Evolutionary conservation across 1,284 basidiomycete genomes (phyloP).

Genomic region (Malassezia obtusa): DNA sequence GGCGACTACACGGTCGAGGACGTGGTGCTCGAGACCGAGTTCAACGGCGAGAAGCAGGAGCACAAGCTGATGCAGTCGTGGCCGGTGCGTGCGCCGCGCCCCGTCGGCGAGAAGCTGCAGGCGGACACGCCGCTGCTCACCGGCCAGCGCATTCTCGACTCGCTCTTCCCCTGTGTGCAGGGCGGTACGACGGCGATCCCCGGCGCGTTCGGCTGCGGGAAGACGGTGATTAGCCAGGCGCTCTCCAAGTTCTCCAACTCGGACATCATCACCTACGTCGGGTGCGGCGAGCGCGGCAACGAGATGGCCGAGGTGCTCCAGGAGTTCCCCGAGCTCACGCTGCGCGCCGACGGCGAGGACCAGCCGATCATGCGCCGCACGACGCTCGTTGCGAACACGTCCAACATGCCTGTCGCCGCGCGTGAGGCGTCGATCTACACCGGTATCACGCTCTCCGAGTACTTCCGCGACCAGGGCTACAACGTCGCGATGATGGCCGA

Average conservation of each 20-base stretch:
- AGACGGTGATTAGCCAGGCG: slow-evolving; percentile 54
- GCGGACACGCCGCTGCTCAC: slow-evolving; percentile 87
- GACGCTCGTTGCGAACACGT: slow-evolving; percentile 96
- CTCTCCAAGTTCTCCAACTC: slow-evolving; percentile 99
- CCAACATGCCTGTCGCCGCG: slow-evolving; percentile 99
- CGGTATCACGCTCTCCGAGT: slow-evolving; percentile 96
- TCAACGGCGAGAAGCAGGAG: slow-evolving; percentile 84
- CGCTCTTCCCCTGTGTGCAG: slow-evolving; percentile 97
- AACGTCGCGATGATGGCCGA: slow-evolving; percentile 99
- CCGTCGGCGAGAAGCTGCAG: slow-evolving; percentile 84
- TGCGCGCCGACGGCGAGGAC: slow-evolving; percentile 78
- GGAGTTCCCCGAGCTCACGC: slow-evolving; percentile 87
- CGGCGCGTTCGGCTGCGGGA: slow-evolving; percentile 85
- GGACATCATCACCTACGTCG: slow-evolving; percentile 98
- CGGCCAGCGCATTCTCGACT: slow-evolving; percentile 92
- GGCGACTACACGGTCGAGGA: slow-evolving; percentile 89
- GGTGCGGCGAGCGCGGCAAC: slow-evolving; percentile 61
- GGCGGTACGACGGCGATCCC: slow-evolving; percentile 98
- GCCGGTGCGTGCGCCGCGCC: slow-evolving; percentile 96
- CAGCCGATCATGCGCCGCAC: slow-evolving; percentile 99
- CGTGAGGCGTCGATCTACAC: slow-evolving; percentile 99
- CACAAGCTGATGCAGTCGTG: slow-evolving; percentile 96
- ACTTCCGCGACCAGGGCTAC: slow-evolving; percentile 96
- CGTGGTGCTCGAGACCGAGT: slow-evolving; percentile 90
- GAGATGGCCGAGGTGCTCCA: slow-evolving; percentile 98